phyloP scores from a whole-genome alignment of 305 asterid genomes.

The Fraxinus albicans region DNA sequence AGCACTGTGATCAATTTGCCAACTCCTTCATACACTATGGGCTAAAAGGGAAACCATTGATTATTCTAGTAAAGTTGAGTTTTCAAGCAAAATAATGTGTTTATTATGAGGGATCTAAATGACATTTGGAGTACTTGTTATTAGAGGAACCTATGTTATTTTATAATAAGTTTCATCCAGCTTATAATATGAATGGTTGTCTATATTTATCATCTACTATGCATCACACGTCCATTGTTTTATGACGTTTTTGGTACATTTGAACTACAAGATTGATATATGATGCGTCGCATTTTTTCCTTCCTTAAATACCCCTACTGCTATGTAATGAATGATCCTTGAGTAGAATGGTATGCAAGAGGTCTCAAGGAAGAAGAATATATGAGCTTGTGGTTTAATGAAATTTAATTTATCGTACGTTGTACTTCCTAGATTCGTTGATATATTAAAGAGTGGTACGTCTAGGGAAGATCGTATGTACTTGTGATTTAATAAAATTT shows the following conservation, averaged over 20 bases:
- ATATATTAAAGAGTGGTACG: neutral
- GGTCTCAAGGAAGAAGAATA: neutral
- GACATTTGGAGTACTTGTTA: neutral
- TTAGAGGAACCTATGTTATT: neutral
- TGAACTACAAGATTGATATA: neutral
- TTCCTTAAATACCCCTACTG: neutral
- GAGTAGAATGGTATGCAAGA: neutral
- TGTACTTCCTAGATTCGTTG: too few relatives aligned
- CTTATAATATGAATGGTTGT: neutral
- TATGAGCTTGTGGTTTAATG: too few relatives aligned
- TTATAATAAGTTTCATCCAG: neutral
- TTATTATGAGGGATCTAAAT: neutral
- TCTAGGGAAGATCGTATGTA: neutral
- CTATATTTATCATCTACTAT: neutral
- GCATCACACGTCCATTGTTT: neutral
- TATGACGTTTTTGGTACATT: neutral
- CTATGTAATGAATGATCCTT: neutral
- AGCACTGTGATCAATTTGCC: conserved; percentile 97
- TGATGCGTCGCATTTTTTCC: neutral
- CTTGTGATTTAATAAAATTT: neutral
- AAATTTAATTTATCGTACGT: too few relatives aligned
- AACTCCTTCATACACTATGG: conserved; percentile 84
- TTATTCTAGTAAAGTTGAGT: neutral
- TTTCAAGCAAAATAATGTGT: neutral
- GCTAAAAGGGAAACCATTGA: conserved; percentile 31